phyloP scores from a whole-genome alignment of 352 stramenopile genomes.

The Globisporangium polare region DNA sequence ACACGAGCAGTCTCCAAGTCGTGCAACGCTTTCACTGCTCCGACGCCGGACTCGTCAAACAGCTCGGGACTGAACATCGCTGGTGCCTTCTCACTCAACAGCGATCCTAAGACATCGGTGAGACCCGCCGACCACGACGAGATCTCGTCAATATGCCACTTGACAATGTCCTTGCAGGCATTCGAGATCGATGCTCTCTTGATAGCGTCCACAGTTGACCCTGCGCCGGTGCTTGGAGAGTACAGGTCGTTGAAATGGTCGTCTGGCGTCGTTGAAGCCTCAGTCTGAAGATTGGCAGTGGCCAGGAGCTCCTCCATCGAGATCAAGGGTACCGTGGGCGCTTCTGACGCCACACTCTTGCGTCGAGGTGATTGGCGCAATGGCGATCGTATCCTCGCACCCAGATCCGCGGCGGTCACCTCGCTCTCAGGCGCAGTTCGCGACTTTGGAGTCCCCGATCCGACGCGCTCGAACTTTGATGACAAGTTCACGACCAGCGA shows the following conservation, averaged over 20 bases:
- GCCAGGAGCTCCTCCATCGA: conserved; percentile 45
- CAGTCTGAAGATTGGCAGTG: conserved; percentile 26
- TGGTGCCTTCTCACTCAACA: conserved; percentile 43
- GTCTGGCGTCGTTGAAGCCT: conserved; percentile 6
- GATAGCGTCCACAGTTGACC: conserved; percentile 20
- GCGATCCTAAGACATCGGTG: conserved; percentile 37
- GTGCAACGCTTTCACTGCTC: conserved; percentile 46
- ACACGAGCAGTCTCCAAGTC: conserved; percentile 42
- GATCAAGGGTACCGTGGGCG: conserved; percentile 13
- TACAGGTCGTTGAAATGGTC: conserved; percentile 15
- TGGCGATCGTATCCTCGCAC: conserved; percentile 16
- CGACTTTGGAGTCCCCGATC: conserved; percentile 17
- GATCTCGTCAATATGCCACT: conserved; percentile 45
- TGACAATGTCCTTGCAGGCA: conserved; percentile 39
- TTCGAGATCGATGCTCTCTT: conserved; percentile 34
- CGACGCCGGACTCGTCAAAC: conserved; percentile 24
- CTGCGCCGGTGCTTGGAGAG: neutral
- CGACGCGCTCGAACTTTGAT: conserved; percentile 69
- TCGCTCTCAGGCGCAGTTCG: conserved; percentile 7
- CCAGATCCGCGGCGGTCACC: conserved; percentile 12
- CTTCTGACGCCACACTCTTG: neutral
- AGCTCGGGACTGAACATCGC: conserved; percentile 36
- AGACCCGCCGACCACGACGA: conserved; percentile 39
- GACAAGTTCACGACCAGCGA: conserved; percentile 73
- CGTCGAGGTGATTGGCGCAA: conserved; percentile 10